These are phyloP conservation scores for Phytophthora pluvialis DNA, from an alignment of 352 stramenopile genomes.

Conservation along the genomic window DNA sequence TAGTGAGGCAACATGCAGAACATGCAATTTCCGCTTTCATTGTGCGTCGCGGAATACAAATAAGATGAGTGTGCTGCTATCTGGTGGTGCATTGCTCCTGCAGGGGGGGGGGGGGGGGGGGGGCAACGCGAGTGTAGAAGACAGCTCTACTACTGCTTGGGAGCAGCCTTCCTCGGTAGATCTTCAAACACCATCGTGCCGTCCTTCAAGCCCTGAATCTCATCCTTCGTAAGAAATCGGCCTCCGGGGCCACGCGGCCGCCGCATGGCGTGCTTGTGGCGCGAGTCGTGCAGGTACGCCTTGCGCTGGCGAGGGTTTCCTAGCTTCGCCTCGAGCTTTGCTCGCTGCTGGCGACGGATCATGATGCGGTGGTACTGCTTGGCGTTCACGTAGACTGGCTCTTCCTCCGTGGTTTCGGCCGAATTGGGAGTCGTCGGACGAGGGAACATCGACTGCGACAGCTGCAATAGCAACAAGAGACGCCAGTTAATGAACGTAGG, in stretches of 20 bases:
- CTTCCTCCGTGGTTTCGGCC: conserved; percentile 74
- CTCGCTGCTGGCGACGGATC: conserved; percentile 85
- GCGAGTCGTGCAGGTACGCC: conserved; percentile 87
- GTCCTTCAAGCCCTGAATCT: conserved; percentile 82
- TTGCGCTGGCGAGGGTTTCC: conserved; percentile 81
- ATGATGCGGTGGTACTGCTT: conserved; percentile 93
- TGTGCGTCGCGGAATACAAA: conserved; percentile 42
- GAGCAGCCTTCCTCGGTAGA: conserved; percentile 53
- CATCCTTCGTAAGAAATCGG: conserved; percentile 87
- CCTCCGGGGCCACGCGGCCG: conserved; percentile 82
- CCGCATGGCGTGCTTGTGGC: conserved; percentile 89
- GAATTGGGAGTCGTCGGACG: conserved; percentile 55
- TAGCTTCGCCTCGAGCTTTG: conserved; percentile 88
- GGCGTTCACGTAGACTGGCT: conserved; percentile 91
- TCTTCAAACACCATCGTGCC: conserved; percentile 80
- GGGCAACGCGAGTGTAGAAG: conserved; percentile 4
- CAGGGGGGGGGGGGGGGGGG: not conserved
- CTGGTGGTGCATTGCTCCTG: conserved; percentile 2
- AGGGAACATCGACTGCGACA: conserved; percentile 74
- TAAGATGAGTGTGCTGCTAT: conserved; percentile 32
- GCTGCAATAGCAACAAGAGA: conserved; percentile 28
- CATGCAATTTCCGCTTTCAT: conserved; percentile 31
- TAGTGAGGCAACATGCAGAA: conserved; percentile 23
- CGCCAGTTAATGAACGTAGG: not conserved
- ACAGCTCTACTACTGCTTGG: conserved; percentile 37